Percentiles rank a stretch among this genome's conserved stretches.
Evolutionary conservation across 495 filamentous ascomycete species (phyloP).

Genomic region (Xylaria flabelliformis): DNA sequence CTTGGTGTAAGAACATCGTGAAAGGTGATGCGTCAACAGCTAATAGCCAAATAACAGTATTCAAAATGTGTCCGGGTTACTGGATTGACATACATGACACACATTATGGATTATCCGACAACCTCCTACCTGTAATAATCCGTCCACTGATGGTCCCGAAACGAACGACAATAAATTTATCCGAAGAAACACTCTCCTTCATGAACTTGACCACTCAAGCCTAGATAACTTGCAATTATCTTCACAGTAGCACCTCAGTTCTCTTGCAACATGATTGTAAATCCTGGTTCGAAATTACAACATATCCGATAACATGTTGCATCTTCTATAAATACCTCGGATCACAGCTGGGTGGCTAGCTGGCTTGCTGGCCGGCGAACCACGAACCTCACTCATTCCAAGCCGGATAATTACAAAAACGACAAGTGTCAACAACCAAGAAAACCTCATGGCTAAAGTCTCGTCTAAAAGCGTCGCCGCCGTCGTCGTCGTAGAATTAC

Average conservation of each 20-base stretch:
- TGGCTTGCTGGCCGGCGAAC: background rate
- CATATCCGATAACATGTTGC: slow-evolving; percentile 4
- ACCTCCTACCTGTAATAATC: too few relatives aligned
- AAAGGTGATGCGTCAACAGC: too few relatives aligned
- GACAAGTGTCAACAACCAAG: slow-evolving; percentile 40
- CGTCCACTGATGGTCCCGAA: background rate
- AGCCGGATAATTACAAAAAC: slow-evolving; percentile 42
- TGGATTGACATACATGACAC: too few relatives aligned
- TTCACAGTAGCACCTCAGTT: background rate
- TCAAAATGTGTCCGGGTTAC: too few relatives aligned
- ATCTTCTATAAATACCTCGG: slow-evolving; percentile 22
- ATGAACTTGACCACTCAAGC: background rate
- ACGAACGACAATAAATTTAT: background rate
- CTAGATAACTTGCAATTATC: background rate
- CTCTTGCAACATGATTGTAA: background rate
- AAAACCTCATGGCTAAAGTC: slow-evolving; percentile 12
- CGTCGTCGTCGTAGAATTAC: background rate
- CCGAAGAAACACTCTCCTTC: background rate
- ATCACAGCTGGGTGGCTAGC: background rate
- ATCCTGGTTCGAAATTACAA: background rate
- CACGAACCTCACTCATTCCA: slow-evolving; percentile 30
- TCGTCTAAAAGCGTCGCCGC: background rate
- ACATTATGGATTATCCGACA: too few relatives aligned
- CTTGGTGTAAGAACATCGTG: too few relatives aligned
- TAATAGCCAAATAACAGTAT: too few relatives aligned